Conservation (phyloP, 108 stramenopile genomes). For the Stephanodiscus triporus region DNA sequence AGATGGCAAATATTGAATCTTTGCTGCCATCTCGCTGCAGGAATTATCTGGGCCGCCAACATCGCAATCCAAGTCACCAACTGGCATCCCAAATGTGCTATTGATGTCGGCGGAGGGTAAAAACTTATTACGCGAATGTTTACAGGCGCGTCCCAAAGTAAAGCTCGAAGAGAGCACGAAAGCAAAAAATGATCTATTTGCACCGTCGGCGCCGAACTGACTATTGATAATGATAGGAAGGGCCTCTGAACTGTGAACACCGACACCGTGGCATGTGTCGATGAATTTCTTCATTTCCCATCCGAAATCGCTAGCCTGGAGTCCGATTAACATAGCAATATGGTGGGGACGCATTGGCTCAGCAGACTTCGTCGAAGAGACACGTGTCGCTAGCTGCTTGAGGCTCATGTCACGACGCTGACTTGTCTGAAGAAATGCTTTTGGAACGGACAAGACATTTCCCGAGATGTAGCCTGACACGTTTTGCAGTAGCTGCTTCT, state of each 20-base stretch:
- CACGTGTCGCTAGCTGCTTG: conserved; percentile 27
- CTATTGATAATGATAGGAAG: conserved; percentile 23
- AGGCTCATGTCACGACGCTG: conserved; percentile 14
- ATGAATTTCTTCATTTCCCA: conserved; percentile 66
- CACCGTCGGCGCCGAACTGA: conserved; percentile 57
- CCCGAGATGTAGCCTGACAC: conserved; percentile 25
- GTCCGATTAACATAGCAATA: conserved; percentile 72
- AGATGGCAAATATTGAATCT: conserved; percentile 64
- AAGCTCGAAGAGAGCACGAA: conserved; percentile 65
- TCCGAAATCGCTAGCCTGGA: conserved; percentile 61
- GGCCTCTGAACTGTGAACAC: conserved; percentile 23
- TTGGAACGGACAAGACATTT: conserved; percentile 18
- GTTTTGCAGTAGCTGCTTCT: conserved; percentile 45
- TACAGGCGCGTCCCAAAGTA: conserved; percentile 66
- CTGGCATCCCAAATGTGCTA: conserved; percentile 62
- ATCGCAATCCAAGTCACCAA: conserved; percentile 78
- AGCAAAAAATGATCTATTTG: conserved; percentile 66
- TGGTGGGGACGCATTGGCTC: conserved; percentile 25
- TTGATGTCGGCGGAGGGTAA: conserved; percentile 40
- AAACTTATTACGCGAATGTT: conserved; percentile 40
- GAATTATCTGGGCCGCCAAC: conserved; percentile 68
- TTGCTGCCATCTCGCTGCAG: conserved; percentile 71
- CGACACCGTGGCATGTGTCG: conserved; percentile 35
- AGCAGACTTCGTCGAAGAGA: conserved; percentile 20
- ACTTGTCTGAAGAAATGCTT: conserved; percentile 35